Conservation (phyloP, 2,329 filamentous ascomycete species). For the Cercospora beticola region DNA sequence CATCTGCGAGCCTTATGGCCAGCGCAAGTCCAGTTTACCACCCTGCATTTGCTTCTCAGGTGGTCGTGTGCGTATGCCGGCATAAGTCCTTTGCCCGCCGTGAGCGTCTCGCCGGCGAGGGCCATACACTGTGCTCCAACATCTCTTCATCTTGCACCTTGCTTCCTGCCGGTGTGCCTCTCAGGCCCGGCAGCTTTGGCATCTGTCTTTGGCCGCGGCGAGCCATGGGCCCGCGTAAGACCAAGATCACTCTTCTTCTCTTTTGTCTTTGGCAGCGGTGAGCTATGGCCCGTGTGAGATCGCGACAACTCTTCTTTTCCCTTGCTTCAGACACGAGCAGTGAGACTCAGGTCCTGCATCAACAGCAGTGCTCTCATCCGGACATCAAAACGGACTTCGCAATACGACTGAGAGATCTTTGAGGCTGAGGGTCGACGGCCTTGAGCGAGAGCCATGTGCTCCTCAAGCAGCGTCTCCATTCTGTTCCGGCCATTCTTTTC, state of each 20-base stretch:
- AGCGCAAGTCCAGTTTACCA: constrained; percentile 4
- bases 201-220: neutral
- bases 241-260: neutral
- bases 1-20: constrained; percentile 12
- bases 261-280: neutral
- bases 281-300: neutral
- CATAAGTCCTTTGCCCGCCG: constrained; percentile 8
- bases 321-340: neutral
- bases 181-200: neutral
- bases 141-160: neutral
- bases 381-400: neutral
- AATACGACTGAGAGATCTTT: neutral
- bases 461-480: neutral
- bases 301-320: neutral
- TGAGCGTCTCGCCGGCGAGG: neutral
- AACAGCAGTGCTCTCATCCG: neutral
- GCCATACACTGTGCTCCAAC: neutral
- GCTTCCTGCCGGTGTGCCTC: neutral
- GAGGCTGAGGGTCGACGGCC: neutral
- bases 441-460: neutral
- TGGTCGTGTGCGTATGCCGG: constrained; percentile 4
- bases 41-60: neutral
- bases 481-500: neutral
- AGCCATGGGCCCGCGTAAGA: neutral
- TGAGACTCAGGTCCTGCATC: neutral